Conservation (phyloP, 2,329 filamentous ascomycete genomes). For the Graphiopsis chlorocephala region DNA sequence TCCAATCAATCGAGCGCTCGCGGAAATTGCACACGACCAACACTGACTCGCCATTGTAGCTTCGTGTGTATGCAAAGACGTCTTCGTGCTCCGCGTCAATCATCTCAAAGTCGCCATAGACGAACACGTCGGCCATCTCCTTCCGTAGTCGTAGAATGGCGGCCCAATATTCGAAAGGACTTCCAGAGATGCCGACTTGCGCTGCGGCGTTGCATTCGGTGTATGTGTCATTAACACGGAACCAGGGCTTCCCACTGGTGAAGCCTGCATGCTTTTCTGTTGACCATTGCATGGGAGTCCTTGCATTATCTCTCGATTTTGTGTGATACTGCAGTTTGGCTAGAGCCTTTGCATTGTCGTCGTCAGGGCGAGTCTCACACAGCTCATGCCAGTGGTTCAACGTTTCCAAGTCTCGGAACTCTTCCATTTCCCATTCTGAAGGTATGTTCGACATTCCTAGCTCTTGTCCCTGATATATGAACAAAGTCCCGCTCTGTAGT, state of each 20-base stretch:
- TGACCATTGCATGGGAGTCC: slow-evolving; percentile 67
- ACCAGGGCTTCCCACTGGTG: slow-evolving; percentile 60
- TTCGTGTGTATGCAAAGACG: slow-evolving; percentile 19
- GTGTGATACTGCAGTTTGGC: slow-evolving; percentile 38
- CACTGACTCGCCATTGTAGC: slow-evolving; percentile 3
- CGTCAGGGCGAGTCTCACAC: slow-evolving; percentile 37
- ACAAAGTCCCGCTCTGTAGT: slow-evolving; percentile 42
- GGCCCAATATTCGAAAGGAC: slow-evolving; percentile 60
- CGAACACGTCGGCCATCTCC: slow-evolving; percentile 56
- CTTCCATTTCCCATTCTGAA: slow-evolving; percentile 40
- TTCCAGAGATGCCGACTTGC: slow-evolving; percentile 53
- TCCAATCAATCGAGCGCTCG: slow-evolving; percentile 2
- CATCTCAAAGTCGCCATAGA: slow-evolving; percentile 49
- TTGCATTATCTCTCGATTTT: slow-evolving; percentile 14
- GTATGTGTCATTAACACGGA: slow-evolving; percentile 53
- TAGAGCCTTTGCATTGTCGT: slow-evolving; percentile 48
- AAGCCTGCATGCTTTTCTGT: slow-evolving; percentile 55
- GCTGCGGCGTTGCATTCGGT: slow-evolving; percentile 55
- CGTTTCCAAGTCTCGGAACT: slow-evolving; percentile 54
- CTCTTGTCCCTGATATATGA: slow-evolving; percentile 53
- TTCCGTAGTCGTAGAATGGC: slow-evolving; percentile 54
- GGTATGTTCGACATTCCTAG: slow-evolving; percentile 51
- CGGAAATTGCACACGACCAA: slow-evolving; percentile 21
- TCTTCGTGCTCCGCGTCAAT: slow-evolving; percentile 20
- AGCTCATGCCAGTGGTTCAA: slow-evolving; percentile 55